Percentiles rank a stretch among this genome's conserved stretches.
These are phyloP conservation scores for Apiotrichum gamsii DNA, from an alignment of 1,284 basidiomycete genomes.

Conservation along the genomic window DNA sequence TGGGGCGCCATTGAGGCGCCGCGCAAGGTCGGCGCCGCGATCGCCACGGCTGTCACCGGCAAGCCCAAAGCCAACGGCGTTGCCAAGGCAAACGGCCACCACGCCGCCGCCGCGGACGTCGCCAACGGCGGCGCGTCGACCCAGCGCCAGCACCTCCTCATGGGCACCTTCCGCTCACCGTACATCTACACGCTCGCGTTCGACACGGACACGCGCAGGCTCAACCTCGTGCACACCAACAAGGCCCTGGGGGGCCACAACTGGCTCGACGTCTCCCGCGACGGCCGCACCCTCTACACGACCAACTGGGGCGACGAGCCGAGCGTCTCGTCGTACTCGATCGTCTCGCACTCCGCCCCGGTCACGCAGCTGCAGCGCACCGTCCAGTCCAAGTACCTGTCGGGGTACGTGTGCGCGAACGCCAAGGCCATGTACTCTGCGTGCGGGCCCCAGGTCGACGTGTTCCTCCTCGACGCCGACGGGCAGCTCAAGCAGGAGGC, in stretches of 20 bases:
- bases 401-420: slow-evolving; percentile 36
- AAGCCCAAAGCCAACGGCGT: too few relatives aligned
- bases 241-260: slow-evolving; percentile 31
- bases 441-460: slow-evolving; percentile 46
- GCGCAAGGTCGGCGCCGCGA: slow-evolving; percentile 7
- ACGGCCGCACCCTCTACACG: slow-evolving; percentile 27
- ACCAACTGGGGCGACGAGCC: slow-evolving; percentile 36
- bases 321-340: slow-evolving; percentile 27
- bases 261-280: slow-evolving; percentile 31
- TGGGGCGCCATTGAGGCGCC: slow-evolving; percentile 33
- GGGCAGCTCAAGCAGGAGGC: slow-evolving; percentile 30
- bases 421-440: slow-evolving; percentile 43
- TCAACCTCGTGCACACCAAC: slow-evolving; percentile 17
- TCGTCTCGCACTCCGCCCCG: slow-evolving; percentile 7
- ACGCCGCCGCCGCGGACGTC: slow-evolving; percentile 3
- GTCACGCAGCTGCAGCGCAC: slow-evolving; percentile 18
- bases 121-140: too few relatives aligned
- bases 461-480: slow-evolving; percentile 34
- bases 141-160: too few relatives aligned
- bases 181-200: slow-evolving; percentile 33
- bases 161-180: slow-evolving; percentile 38
- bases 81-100: too few relatives aligned
- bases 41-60: too few relatives aligned
- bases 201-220: slow-evolving; percentile 11
- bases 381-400: slow-evolving; percentile 26